Evolutionary conservation across 2,329 filamentous ascomycete species (phyloP), one percentile per base, ranked within the genome.

Genomic region (Colletotrichum falcatum): DNA sequence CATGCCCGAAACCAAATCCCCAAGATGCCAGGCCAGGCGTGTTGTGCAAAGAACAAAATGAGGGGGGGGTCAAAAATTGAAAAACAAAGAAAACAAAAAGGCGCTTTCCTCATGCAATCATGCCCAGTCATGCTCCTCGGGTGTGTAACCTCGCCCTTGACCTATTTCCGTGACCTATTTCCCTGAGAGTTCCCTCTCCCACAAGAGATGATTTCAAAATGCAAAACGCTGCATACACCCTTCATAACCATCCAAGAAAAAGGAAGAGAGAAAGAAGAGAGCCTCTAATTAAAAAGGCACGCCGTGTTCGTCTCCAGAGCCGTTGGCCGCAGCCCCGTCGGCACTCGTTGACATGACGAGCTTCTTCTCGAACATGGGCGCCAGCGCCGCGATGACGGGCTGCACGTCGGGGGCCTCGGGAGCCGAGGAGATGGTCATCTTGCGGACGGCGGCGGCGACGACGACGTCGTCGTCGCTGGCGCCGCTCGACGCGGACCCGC

Each of bases 381-480:
- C 79, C 75, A 87, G 71, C 42, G 80, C 79, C 51, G 78, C 77
- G 7, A 87, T 76, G 18, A 86, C 83, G 11, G 79, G 72, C 12
- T 73, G 73, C 14, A 87, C 83, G 70, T 85, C 80, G 1, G 84
- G 85, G 23, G 81, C 77, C 37, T 78, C 72, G 1, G 78, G 80
- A 1, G 76, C 58, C 0, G 65, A 67, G 1, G 74, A 68, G 16
- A 75, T 75, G 51, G 80, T 80, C 51, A 79, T 78, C 56, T 79
- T 75, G 35, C 76, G 71, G 3, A 74, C 74, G 3, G 76, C 72
- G 30, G 75, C 74, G 9, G 70, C 74, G 6, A 73, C 71, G 3
- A 76, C 72, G 30, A 75, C 74, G 9, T 70, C 74, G 6, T 73
- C 71, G n/a, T 77, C 75, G 35, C 74, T 76, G 5, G 66, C 55